phyloP scores from a whole-genome alignment of 495 filamentous ascomycete species.

The Hypomontagnella submonticulosa region DNA sequence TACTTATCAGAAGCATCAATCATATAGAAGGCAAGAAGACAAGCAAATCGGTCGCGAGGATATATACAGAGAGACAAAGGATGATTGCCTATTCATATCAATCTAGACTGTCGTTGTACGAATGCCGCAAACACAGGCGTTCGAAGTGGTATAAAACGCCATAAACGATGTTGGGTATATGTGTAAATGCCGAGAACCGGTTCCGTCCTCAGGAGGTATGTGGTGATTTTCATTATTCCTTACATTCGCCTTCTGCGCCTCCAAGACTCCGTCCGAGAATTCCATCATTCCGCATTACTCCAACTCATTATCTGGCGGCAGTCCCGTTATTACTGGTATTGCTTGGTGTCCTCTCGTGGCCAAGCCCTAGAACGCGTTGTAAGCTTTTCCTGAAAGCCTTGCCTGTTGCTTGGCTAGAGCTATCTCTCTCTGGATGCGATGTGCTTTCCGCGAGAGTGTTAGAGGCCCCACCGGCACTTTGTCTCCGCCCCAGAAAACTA shows the following conservation, averaged over 20 bases:
- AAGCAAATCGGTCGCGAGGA: no score
- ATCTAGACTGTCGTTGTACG: no score
- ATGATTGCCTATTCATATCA: no score
- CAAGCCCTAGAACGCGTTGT: constrained; percentile 54
- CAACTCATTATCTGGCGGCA: constrained; percentile 4
- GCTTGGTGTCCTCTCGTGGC: constrained; percentile 38
- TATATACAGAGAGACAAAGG: no score
- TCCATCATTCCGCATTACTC: neutral
- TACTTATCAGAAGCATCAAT: no score
- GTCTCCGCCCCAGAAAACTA: constrained; percentile 43
- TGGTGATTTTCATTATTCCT: constrained; percentile 8
- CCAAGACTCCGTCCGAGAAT: constrained; percentile 1
- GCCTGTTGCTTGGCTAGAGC: constrained; percentile 58
- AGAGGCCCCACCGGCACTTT: constrained; percentile 36
- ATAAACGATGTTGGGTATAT: constrained; percentile 25
- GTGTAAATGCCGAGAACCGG: constrained; percentile 22
- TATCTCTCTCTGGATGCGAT: constrained; percentile 56
- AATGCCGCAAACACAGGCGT: no score
- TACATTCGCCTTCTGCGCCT: constrained; percentile 1
- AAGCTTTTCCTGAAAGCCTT: constrained; percentile 55
- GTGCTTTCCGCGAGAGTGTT: constrained; percentile 24
- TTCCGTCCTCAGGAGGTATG: constrained; percentile 15
- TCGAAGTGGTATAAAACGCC: no score
- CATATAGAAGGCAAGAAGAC: no score
- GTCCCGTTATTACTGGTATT: constrained; percentile 14